A percentile compares a stretch with the other conserved stretches of the same genome.
Evolutionary conservation across 2,329 filamentous ascomycete genomes (phyloP).

Genomic region (Penicillium sclerotigenum): DNA sequence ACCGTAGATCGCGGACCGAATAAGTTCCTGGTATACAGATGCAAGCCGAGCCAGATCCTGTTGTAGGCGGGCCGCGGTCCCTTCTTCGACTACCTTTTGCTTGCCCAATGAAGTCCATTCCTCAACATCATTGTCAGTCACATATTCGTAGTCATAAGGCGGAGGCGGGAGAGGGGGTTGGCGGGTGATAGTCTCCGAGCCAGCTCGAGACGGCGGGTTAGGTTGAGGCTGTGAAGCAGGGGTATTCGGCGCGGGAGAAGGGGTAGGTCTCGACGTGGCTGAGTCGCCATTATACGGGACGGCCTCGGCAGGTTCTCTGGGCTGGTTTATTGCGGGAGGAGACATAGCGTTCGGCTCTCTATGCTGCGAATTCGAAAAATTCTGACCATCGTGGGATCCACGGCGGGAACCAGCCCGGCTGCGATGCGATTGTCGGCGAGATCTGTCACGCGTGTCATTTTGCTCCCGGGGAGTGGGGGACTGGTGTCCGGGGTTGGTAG

Average conservation of each 20-base stretch:
- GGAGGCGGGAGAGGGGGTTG: slow-evolving; percentile 25
- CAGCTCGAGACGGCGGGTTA: slow-evolving; percentile 20
- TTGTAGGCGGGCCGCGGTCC: slow-evolving; percentile 61
- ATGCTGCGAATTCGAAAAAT: slow-evolving; percentile 29
- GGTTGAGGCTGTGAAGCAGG: slow-evolving; percentile 17
- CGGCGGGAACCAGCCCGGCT: slow-evolving; percentile 35
- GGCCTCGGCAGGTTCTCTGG: slow-evolving; percentile 30
- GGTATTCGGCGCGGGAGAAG: slow-evolving; percentile 23
- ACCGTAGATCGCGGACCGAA: slow-evolving; percentile 69
- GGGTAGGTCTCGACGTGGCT: slow-evolving; percentile 11
- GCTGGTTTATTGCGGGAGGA: slow-evolving; percentile 29
- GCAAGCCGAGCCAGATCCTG: slow-evolving; percentile 68
- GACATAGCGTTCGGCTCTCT: slow-evolving; percentile 28
- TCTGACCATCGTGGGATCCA: slow-evolving; percentile 37
- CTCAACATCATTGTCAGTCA: slow-evolving; percentile 67
- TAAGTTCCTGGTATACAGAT: slow-evolving; percentile 78
- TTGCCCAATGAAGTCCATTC: slow-evolving; percentile 68
- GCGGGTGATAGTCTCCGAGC: slow-evolving; percentile 16
- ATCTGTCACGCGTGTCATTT: slow-evolving; percentile 39
- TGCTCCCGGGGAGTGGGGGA: slow-evolving; percentile 36
- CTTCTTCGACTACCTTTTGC: slow-evolving; percentile 63
- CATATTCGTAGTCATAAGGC: slow-evolving; percentile 67
- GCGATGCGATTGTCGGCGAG: slow-evolving; percentile 38
- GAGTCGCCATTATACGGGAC: slow-evolving; percentile 30
- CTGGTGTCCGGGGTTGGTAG: slow-evolving; percentile 37